Evolutionary conservation across 108 stramenopile genomes (phyloP).

Genomic region (Skeletonema costatum): DNA sequence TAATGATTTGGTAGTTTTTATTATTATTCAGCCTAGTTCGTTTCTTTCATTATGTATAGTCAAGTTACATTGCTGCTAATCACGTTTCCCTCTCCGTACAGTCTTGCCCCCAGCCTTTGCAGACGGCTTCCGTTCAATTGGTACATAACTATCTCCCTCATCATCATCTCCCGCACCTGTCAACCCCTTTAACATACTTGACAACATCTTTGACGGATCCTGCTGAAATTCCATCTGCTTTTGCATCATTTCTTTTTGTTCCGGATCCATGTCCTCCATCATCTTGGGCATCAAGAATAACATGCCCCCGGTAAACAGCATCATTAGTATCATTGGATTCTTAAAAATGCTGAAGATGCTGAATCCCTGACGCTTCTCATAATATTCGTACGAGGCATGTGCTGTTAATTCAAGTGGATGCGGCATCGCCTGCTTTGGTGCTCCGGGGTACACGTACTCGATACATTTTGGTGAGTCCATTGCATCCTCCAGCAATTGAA

Average conservation of each 20-base stretch:
- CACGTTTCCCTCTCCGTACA: constrained; percentile 42
- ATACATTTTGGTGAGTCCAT: constrained; percentile 83
- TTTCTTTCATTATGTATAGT: too few relatives aligned
- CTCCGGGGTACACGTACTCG: constrained; percentile 86
- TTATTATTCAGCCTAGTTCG: too few relatives aligned
- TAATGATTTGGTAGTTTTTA: too few relatives aligned
- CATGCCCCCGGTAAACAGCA: constrained; percentile 70
- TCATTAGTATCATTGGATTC: constrained; percentile 92
- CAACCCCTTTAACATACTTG: constrained; percentile 67
- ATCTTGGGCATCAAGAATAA: constrained; percentile 89
- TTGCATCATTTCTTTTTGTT: constrained; percentile 87
- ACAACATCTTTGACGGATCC: constrained; percentile 88
- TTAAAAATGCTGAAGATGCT: constrained; percentile 71
- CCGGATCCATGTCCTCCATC: constrained; percentile 89
- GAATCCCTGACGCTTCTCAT: constrained; percentile 73
- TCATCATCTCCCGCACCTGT: constrained; percentile 42
- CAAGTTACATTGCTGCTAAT: background rate
- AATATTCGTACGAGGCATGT: constrained; percentile 80
- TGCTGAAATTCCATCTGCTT: constrained; percentile 86
- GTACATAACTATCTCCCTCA: constrained; percentile 32
- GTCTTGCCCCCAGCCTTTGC: constrained; percentile 54
- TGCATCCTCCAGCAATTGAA: constrained; percentile 70
- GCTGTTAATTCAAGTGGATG: constrained; percentile 79
- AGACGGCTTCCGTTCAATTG: constrained; percentile 39
- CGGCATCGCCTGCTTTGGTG: constrained; percentile 63